Evolutionary conservation across 2,329 filamentous ascomycete genomes (phyloP), one percentile per base, ranked within the genome.

Genomic region (Xylaria digitata): DNA sequence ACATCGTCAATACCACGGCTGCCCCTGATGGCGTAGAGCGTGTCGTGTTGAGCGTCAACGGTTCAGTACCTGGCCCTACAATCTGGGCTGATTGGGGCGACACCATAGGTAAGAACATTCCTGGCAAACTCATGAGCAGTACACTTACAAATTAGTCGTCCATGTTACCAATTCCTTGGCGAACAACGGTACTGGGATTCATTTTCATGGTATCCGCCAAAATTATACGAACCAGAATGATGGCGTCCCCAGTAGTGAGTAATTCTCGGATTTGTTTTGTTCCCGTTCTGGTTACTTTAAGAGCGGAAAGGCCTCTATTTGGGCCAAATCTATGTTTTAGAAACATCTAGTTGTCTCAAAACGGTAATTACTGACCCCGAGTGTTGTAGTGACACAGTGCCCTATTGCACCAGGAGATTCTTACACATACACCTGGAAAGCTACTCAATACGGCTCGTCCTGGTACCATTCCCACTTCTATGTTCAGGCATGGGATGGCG

Each of bases 151-250:
- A 6, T 42, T 6, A 63, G 60, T 78, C n/a, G 76, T 88, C 13
- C 85, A 85, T 58, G 83, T 90, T 6, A 84, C 79, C 40, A 91
- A 89, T 74, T 74, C 74, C 1, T 65, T 82, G 42, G 50, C 68
- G 71, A 80, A 82, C 67, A 90, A 90, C 67, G 87, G 87, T 37
- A 90, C 87, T 7, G 82, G 82, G 1, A 85, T 90, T 19, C 89
- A 91, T 73, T 90, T 83, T 78, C 88, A 91, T 71, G 89, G 87
- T 23, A 79, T 91, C 40, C 83, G 86, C 6, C 87, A 90, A 73
- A 80, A 83, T 66, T 79, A 82, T 72, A 85, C 81, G 54, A 85
- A 83, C 70, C 79, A 84, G 63, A 80, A 85, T 58, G 88, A 90
- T 70, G 89, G 89, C 61, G 87, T 89, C 3, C 78, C 75, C 0